Percentiles rank a stretch among this genome's conserved stretches.
Evolutionary conservation across 768 basidiomycete genomes (phyloP).

Genomic region (Hypholoma sublateritium): DNA sequence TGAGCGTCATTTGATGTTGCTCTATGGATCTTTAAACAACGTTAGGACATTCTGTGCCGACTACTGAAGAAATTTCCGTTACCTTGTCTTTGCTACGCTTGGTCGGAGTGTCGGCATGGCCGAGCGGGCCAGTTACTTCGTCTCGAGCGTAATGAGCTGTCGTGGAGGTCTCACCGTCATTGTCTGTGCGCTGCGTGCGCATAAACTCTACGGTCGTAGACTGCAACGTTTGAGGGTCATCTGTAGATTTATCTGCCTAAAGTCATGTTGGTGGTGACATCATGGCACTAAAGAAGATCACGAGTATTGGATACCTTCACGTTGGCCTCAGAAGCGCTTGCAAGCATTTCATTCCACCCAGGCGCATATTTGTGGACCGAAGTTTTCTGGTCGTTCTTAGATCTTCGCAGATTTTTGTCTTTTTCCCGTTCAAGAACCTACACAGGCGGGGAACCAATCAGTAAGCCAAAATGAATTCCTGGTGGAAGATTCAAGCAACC

Average conservation of each 20-base stretch:
- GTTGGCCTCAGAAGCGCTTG: conserved; percentile 61
- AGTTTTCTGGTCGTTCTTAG: conserved; percentile 42
- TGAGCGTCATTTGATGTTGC: conserved; percentile 23
- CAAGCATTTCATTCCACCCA: conserved; percentile 72
- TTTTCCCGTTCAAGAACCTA: conserved; percentile 57
- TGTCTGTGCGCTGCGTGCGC: conserved; percentile 34
- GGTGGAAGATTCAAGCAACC: conserved; percentile 25
- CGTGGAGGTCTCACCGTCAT: conserved; percentile 31
- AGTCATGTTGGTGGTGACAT: neutral
- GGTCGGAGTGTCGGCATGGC: conserved; percentile 16
- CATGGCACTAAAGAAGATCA: neutral
- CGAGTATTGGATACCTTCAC: conserved; percentile 46
- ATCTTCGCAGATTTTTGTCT: conserved; percentile 41
- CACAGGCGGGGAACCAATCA: neutral
- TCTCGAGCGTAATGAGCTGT: conserved; percentile 40
- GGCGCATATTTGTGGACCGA: conserved; percentile 55
- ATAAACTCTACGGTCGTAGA: conserved; percentile 43
- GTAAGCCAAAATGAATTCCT: neutral
- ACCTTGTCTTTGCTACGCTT: conserved; percentile 22
- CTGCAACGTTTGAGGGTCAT: conserved; percentile 34
- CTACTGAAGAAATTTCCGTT: conserved; percentile 19
- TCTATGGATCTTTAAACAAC: conserved; percentile 8
- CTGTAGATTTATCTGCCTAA: conserved; percentile 42
- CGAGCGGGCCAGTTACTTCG: conserved; percentile 46
- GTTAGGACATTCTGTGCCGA: conserved; percentile 13